Evolutionary conservation across 306 rosid genomes (phyloP).

Genomic region (Argentina anserina): DNA sequence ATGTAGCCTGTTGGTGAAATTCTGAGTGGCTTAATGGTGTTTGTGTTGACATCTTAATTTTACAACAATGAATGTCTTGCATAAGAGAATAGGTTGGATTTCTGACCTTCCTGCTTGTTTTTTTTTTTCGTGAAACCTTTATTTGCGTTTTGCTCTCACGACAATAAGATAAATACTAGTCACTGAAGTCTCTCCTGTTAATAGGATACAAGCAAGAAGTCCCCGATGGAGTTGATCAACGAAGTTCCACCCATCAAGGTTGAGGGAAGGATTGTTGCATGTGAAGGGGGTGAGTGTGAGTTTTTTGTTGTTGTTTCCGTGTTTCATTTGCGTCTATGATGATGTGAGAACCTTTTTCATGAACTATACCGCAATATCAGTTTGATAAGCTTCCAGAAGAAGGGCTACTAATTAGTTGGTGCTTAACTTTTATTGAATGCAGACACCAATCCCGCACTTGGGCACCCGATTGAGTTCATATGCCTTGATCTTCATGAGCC

Average conservation of each 20-base stretch:
- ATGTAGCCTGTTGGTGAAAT: too few relatives aligned
- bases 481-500: slow-evolving; percentile 78
- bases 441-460: slow-evolving; percentile 77
- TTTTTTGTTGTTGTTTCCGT: neutral
- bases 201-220: slow-evolving; percentile 86
- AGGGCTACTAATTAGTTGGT: neutral
- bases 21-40: too few relatives aligned
- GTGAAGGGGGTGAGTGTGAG: slow-evolving; percentile 94
- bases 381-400: neutral
- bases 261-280: slow-evolving; percentile 88
- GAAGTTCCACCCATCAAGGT: slow-evolving; percentile 97
- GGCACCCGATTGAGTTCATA: slow-evolving; percentile 89
- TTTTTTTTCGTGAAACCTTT: too few relatives aligned
- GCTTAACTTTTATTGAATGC: slow-evolving; percentile 32
- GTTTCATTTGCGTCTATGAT: neutral
- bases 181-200: slow-evolving; percentile 18
- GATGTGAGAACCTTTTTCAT: neutral
- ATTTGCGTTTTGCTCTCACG: too few relatives aligned
- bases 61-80: too few relatives aligned
- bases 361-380: neutral
- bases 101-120: too few relatives aligned
- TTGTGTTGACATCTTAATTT: too few relatives aligned
- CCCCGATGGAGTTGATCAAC: slow-evolving; percentile 96
- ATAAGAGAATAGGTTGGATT: too few relatives aligned
- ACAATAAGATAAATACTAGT: neutral